Percentiles rank a stretch among this genome's conserved stretches.
Conservation (phyloP, 78 protist species). For the Isochrysis galbana region DNA sequence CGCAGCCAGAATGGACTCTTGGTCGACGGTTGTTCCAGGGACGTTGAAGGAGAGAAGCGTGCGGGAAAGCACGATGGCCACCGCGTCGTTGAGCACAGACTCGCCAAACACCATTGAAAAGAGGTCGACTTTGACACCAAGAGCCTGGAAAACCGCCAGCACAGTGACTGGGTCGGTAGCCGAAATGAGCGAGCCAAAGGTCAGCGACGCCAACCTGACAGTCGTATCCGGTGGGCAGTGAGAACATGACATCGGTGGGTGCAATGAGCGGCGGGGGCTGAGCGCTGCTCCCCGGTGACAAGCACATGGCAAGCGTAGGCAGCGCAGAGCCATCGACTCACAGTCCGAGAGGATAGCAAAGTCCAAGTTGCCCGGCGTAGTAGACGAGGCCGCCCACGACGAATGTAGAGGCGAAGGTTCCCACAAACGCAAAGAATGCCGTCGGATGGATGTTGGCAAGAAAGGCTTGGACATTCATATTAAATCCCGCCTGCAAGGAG, state of each 20-base stretch:
- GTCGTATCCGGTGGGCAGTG: no score
- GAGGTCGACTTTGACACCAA: slow-evolving; percentile 51
- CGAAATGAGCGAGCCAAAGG: slow-evolving; percentile 34
- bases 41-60: not conserved
- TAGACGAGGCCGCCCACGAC: slow-evolving; percentile 24
- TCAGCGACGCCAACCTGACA: no score
- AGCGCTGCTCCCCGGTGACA: no score
- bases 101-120: slow-evolving; percentile 63
- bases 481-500: slow-evolving; percentile 49
- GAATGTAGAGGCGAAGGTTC: slow-evolving; percentile 45
- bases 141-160: slow-evolving; percentile 56
- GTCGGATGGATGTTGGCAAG: slow-evolving; percentile 29
- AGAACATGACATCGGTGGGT: no score
- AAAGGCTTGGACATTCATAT: slow-evolving; percentile 8
- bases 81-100: slow-evolving; percentile 61
- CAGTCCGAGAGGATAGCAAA: not conserved
- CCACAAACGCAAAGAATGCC: slow-evolving; percentile 42
- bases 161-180: slow-evolving; percentile 61
- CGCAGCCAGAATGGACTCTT: not conserved
- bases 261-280: no score
- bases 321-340: no score
- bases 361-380: not conserved
- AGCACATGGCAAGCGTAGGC: no score
- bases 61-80: slow-evolving; percentile 49
- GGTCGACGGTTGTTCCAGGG: not conserved